These are phyloP conservation scores for Globisporangium splendens DNA, from an alignment of 352 stramenopile species.

Conservation along the genomic window DNA sequence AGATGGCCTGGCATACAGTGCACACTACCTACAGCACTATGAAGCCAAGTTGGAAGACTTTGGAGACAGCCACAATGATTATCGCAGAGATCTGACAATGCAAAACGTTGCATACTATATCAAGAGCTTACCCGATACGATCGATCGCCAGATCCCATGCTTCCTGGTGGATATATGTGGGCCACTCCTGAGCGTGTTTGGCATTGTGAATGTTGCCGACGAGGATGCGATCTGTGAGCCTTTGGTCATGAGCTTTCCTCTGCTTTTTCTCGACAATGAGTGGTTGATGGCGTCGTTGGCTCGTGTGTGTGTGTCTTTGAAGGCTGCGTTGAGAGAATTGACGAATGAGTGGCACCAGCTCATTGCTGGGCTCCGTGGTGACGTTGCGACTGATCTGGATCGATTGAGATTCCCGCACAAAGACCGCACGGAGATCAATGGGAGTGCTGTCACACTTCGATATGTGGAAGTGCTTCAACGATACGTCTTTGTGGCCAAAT, in stretches of 20 bases:
- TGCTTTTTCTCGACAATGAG: slow-evolving; percentile 25
- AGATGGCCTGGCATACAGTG: no score
- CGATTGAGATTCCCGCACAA: slow-evolving; percentile 9
- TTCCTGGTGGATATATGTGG: slow-evolving; percentile 26
- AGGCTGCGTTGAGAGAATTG: slow-evolving; percentile 15
- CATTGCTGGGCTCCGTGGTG: background rate
- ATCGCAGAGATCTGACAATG: slow-evolving; percentile 21
- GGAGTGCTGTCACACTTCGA: slow-evolving; percentile 10
- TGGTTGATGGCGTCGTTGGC: slow-evolving; percentile 15
- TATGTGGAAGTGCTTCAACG: slow-evolving; percentile 19
- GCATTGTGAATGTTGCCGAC: slow-evolving; percentile 19
- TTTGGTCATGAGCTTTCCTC: slow-evolving; percentile 18
- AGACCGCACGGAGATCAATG: slow-evolving; percentile 16
- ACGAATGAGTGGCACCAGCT: slow-evolving; percentile 13
- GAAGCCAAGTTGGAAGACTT: no score
- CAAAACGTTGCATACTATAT: slow-evolving; percentile 21
- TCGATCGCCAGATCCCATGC: slow-evolving; percentile 21
- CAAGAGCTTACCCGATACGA: slow-evolving; percentile 18
- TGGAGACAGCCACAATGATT: no score
- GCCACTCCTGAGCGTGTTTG: slow-evolving; percentile 19
- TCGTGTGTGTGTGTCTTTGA: slow-evolving; percentile 17
- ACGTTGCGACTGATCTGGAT: no score
- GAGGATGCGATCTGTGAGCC: slow-evolving; percentile 22
- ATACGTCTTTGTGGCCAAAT: slow-evolving; percentile 18
- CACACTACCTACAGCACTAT: no score